These are phyloP conservation scores for Globisporangium camurandrum DNA, from an alignment of 352 stramenopile species.

Conservation along the genomic window DNA sequence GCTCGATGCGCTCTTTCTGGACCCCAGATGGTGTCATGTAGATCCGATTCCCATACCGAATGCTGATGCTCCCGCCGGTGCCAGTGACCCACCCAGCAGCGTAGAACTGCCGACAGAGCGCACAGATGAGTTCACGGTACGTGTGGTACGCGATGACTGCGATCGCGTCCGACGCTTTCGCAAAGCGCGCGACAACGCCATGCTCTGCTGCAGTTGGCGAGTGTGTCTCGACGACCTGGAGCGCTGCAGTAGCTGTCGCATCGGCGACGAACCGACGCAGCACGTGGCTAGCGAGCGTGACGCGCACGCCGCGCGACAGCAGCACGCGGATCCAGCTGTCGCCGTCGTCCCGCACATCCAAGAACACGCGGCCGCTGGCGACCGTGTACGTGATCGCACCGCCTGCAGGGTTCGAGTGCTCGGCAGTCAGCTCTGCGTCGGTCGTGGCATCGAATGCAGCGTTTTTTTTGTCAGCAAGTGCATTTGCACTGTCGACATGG, in stretches of 20 bases:
- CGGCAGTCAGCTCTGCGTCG: conserved; percentile 22
- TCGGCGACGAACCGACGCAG: conserved; percentile 47
- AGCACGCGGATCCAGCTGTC: conserved; percentile 60
- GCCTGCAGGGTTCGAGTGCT: conserved; percentile 39
- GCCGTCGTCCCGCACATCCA: conserved; percentile 65
- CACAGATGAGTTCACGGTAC: conserved; percentile 60
- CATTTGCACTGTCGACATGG: not conserved
- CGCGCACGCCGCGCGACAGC: conserved; percentile 27
- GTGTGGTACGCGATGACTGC: conserved; percentile 27
- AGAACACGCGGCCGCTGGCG: conserved; percentile 26
- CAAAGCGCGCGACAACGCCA: conserved; percentile 27
- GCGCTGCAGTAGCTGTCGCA: conserved; percentile 4
- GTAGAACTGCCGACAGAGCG: conserved; percentile 74
- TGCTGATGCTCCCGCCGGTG: conserved; percentile 91
- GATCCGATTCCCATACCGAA: conserved; percentile 88
- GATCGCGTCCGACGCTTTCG: conserved; percentile 33
- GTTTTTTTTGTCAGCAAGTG: too few species aligned
- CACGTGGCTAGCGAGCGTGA: conserved; percentile 17
- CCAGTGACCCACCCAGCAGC: conserved; percentile 90
- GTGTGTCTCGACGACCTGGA: conserved; percentile 17
- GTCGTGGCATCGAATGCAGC: conserved; percentile 11
- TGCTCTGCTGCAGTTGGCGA: conserved; percentile 2
- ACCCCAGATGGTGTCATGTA: conserved; percentile 96
- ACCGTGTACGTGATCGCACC: conserved; percentile 29
- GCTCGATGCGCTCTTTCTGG: conserved; percentile 94